Conservation (phyloP, 2,329 filamentous ascomycete species). For the Cercospora zeae-maydis region DNA sequence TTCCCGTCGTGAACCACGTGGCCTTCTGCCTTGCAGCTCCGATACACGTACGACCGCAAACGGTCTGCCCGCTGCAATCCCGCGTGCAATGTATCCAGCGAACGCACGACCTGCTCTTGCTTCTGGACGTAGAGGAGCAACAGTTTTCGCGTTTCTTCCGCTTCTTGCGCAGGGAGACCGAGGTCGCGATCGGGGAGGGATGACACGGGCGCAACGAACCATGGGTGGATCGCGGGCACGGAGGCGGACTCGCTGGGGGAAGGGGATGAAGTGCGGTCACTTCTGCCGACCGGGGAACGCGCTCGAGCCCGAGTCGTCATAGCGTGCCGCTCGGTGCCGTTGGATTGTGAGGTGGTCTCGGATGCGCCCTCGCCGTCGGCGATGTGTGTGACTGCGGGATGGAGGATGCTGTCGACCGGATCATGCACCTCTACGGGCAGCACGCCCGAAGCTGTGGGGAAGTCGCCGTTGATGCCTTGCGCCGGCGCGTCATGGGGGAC, state of each 20-base stretch:
- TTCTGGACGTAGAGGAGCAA: slow-evolving; percentile 78
- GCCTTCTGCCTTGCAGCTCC: slow-evolving; percentile 74
- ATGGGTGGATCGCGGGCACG: slow-evolving; percentile 63
- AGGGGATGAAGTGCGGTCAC: slow-evolving; percentile 38
- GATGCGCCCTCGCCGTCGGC: slow-evolving; percentile 23
- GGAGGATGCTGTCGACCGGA: neutral
- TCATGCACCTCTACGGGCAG: neutral
- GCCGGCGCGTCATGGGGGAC: neutral
- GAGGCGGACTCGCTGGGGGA: slow-evolving; percentile 44
- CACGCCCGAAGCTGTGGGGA: neutral
- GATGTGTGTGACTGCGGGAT: slow-evolving; percentile 22
- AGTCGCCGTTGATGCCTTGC: neutral
- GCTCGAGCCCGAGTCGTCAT: slow-evolving; percentile 56
- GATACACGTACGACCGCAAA: slow-evolving; percentile 65
- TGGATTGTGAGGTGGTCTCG: slow-evolving; percentile 44
- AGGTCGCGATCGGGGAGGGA: slow-evolving; percentile 66
- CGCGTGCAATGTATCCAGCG: slow-evolving; percentile 63
- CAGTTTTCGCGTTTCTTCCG: slow-evolving; percentile 71
- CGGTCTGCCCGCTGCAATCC: slow-evolving; percentile 71
- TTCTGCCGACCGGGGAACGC: slow-evolving; percentile 37
- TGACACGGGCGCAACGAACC: slow-evolving; percentile 64
- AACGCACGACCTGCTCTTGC: slow-evolving; percentile 76
- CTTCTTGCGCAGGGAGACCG: slow-evolving; percentile 68
- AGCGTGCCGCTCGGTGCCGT: slow-evolving; percentile 46
- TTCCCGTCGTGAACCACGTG: slow-evolving; percentile 53